Percentiles rank a stretch among this genome's conserved stretches.
These are phyloP conservation scores for Cladosporium halotolerans DNA, from an alignment of 2,329 filamentous ascomycete genomes.

Conservation along the genomic window DNA sequence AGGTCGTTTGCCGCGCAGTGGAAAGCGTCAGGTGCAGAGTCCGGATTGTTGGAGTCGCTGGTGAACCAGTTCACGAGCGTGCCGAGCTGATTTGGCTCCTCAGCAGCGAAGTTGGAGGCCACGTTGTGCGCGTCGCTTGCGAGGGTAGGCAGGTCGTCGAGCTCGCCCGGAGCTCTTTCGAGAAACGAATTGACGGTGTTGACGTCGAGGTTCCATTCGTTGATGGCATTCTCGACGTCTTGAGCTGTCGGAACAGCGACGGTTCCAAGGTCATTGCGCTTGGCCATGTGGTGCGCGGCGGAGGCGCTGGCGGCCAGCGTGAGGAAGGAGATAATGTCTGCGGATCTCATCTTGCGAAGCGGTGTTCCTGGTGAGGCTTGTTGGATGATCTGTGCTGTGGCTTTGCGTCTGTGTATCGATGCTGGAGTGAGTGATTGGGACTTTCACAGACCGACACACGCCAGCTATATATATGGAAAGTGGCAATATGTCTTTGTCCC, in stretches of 20 bases:
- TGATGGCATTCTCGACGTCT: slow-evolving; percentile 15
- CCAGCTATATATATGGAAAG: too few species aligned
- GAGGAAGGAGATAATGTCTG: too few species aligned
- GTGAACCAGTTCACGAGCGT: slow-evolving; percentile 13
- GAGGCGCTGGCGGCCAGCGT: neutral
- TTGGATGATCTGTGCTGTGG: too few species aligned
- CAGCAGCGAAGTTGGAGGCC: neutral
- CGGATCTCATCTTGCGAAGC: too few species aligned
- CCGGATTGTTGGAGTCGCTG: neutral
- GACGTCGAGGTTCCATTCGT: slow-evolving; percentile 37
- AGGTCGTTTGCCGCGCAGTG: slow-evolving; percentile 13
- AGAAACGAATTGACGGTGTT: slow-evolving; percentile 52
- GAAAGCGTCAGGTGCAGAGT: slow-evolving; percentile 11
- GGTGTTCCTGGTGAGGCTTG: too few species aligned
- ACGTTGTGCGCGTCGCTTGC: slow-evolving; percentile 9
- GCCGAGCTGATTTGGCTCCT: slow-evolving; percentile 19
- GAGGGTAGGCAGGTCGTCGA: slow-evolving; percentile 5
- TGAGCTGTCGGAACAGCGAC: neutral
- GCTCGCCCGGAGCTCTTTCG: slow-evolving; percentile 36
- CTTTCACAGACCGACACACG: too few species aligned
- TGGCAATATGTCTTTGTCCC: too few species aligned
- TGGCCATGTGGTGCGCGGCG: neutral
- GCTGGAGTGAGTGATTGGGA: too few species aligned
- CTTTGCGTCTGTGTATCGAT: too few species aligned
- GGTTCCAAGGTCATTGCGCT: neutral